Evolutionary conservation across 1,139 yeast genomes (phyloP).

Genomic region (Candida pseudocylindracea): DNA sequence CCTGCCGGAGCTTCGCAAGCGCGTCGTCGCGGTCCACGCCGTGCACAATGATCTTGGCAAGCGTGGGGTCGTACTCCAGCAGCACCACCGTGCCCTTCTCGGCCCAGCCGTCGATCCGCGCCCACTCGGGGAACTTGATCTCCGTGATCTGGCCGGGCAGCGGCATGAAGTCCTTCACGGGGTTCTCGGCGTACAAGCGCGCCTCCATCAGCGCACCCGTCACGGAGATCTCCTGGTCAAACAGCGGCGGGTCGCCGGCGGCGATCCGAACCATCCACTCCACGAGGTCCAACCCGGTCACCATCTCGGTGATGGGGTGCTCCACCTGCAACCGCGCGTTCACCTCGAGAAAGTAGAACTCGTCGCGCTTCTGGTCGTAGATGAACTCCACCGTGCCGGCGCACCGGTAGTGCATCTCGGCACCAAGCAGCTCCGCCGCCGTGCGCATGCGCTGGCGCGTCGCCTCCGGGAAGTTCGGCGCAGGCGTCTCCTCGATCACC

Average conservation of each 20-base stretch:
- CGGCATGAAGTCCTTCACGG: conserved; percentile 84
- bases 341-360: conserved; percentile 85
- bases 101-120: conserved; percentile 90
- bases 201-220: conserved; percentile 94
- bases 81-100: conserved; percentile 73
- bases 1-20: conserved; percentile 47
- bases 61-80: conserved; percentile 90
- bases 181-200: conserved; percentile 88
- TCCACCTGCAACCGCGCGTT: conserved; percentile 95
- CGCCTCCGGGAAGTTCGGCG: conserved; percentile 69
- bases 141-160: conserved; percentile 89
- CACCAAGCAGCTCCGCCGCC: conserved; percentile 69
- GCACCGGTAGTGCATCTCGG: conserved; percentile 71
- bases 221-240: conserved; percentile 29
- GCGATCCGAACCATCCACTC: conserved; percentile 94
- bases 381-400: conserved; percentile 97
- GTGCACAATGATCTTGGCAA: conserved; percentile 89
- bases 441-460: conserved; percentile 57
- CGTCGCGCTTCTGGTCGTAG: conserved; percentile 67
- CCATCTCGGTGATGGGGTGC: conserved; percentile 92
- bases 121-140: conserved; percentile 69
- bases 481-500: conserved; percentile 93
- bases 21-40: conserved; percentile 82
- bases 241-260: conserved; percentile 71
- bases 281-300: conserved; percentile 81